A percentile compares a stretch with the other conserved stretches of the same genome.
Conservation (phyloP, 2,329 filamentous ascomycete species). For the Aspergillus persii region DNA sequence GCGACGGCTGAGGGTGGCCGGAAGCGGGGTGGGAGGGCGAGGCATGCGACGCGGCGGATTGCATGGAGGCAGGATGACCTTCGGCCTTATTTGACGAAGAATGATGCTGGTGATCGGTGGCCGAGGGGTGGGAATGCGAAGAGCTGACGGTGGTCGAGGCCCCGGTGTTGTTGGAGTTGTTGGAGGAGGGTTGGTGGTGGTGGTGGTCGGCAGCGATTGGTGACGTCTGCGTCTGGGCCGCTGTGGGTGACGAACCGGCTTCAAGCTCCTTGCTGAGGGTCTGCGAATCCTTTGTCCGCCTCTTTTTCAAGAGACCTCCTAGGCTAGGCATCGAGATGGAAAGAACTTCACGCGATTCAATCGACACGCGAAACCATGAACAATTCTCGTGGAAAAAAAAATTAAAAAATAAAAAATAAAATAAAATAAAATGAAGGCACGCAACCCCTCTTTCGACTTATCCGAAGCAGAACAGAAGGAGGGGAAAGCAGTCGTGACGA, state of each 20-base stretch:
- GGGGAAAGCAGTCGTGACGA: slow-evolving; percentile 3
- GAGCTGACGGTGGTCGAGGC: slow-evolving; percentile 25
- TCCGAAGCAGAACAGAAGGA: neutral
- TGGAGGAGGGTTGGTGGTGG: slow-evolving; percentile 19
- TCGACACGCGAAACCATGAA: slow-evolving; percentile 10
- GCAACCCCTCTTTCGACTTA: slow-evolving; percentile 10
- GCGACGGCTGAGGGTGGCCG: slow-evolving; percentile 40
- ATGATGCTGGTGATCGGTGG: slow-evolving; percentile 13
- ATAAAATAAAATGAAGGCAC: neutral
- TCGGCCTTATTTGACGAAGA: slow-evolving; percentile 22
- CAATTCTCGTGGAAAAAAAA: slow-evolving; percentile 24
- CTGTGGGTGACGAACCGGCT: slow-evolving; percentile 63
- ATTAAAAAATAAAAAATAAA: neutral
- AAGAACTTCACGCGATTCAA: slow-evolving; percentile 12
- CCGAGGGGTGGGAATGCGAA: slow-evolving; percentile 19
- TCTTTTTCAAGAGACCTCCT: slow-evolving; percentile 91
- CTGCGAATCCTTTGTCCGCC: slow-evolving; percentile 87
- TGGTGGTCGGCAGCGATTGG: slow-evolving; percentile 37
- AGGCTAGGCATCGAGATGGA: slow-evolving; percentile 76
- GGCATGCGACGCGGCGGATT: slow-evolving; percentile 35
- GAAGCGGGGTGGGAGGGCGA: slow-evolving; percentile 29
- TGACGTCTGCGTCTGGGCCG: slow-evolving; percentile 64
- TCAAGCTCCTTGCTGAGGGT: slow-evolving; percentile 57
- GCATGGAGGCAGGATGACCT: slow-evolving; percentile 34
- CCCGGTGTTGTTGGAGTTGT: slow-evolving; percentile 24